Evolutionary conservation across 257 asterid species (phyloP).

Genomic region (Petunia secreta): DNA sequence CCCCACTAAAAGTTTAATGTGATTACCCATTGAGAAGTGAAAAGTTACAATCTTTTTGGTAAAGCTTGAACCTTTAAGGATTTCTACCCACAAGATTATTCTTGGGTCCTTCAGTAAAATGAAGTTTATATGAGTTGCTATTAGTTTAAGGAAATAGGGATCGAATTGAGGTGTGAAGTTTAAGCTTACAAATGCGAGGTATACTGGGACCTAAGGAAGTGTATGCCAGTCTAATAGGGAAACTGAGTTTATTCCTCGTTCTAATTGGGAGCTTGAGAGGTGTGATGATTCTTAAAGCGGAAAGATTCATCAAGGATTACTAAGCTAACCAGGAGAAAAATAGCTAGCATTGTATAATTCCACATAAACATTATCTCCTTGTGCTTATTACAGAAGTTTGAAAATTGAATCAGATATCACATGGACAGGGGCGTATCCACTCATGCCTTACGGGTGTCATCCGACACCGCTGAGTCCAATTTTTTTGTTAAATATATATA

Average conservation of each 20-base stretch:
- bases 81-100: background rate
- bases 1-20: no score
- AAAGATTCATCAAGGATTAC: conserved; percentile 1
- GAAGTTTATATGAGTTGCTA: background rate
- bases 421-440: background rate
- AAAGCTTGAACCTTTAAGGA: background rate
- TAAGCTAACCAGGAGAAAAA: background rate
- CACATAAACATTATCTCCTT: background rate
- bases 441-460: no score
- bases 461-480: no score
- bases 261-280: background rate
- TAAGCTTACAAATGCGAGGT: background rate
- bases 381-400: background rate
- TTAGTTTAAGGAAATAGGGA: background rate
- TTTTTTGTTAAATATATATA: no score
- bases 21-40: background rate
- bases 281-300: background rate
- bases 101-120: background rate
- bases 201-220: background rate
- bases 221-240: background rate
- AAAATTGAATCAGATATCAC: background rate
- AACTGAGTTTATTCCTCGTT: background rate
- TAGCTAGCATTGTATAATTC: background rate
- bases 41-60: conserved; percentile 15
- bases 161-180: background rate